phyloP scores from a whole-genome alignment of 2,329 filamentous ascomycete species.

The Apiospora phragmitis region DNA sequence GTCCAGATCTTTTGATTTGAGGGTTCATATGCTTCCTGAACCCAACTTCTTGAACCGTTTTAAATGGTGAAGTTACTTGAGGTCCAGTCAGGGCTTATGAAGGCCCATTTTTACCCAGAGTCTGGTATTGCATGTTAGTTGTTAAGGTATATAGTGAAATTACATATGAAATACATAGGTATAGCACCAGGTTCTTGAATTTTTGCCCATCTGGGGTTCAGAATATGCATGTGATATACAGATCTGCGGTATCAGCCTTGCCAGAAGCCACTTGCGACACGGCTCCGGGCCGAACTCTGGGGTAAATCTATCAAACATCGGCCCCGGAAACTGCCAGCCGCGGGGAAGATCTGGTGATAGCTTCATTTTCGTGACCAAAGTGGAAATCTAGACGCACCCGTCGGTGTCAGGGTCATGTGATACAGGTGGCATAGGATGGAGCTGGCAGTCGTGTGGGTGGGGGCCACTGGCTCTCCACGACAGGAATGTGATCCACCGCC shows the following conservation, averaged over 20 bases:
- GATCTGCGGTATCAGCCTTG: conserved; percentile 13
- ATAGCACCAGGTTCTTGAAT: background rate
- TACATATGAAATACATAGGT: background rate
- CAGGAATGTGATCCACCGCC: background rate
- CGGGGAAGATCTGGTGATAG: conserved; percentile 13
- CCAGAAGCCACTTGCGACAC: background rate
- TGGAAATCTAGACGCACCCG: background rate
- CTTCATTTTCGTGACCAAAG: conserved; percentile 15
- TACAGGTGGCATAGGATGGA: background rate
- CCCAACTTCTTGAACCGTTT: background rate
- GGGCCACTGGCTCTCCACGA: background rate
- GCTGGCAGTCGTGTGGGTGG: background rate
- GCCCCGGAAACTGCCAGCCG: conserved; percentile 8
- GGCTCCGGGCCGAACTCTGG: conserved; percentile 11
- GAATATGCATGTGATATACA: background rate
- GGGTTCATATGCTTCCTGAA: background rate
- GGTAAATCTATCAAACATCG: conserved; percentile 9
- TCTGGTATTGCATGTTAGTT: background rate
- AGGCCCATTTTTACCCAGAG: background rate
- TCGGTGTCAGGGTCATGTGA: background rate
- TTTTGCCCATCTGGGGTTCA: conserved; percentile 3
- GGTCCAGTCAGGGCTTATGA: background rate
- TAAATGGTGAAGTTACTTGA: background rate
- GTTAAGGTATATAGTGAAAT: background rate
- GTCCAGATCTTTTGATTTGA: background rate